A percentile compares a stretch with the other conserved stretches of the same genome.
phyloP scores from a whole-genome alignment of 2,329 filamentous ascomycete species.

The Monosporascus sp. region DNA sequence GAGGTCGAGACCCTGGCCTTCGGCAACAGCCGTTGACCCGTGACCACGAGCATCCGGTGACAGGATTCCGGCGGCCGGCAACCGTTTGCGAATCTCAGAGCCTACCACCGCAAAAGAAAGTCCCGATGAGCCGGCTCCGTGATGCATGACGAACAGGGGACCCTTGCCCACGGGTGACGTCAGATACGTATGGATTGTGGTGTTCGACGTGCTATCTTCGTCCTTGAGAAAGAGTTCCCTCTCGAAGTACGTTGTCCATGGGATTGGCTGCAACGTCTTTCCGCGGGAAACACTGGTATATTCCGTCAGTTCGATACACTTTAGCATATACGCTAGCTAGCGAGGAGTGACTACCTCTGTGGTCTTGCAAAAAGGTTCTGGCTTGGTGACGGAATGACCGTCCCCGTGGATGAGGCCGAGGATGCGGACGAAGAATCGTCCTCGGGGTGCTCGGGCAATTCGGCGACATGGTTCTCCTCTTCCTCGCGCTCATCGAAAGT shows the following conservation, averaged over 20 bases:
- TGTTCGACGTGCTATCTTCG: slow-evolving; percentile 32
- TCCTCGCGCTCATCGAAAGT: slow-evolving; percentile 48
- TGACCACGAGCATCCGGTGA: slow-evolving; percentile 84
- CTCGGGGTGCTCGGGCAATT: slow-evolving; percentile 43
- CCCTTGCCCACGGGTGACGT: slow-evolving; percentile 71
- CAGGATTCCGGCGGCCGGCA: slow-evolving; percentile 78
- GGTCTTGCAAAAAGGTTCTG: slow-evolving; percentile 69
- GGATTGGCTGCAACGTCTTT: slow-evolving; percentile 57
- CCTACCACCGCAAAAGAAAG: slow-evolving; percentile 84
- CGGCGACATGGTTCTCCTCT: slow-evolving; percentile 35
- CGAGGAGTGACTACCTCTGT: slow-evolving; percentile 48
- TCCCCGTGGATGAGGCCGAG: slow-evolving; percentile 88
- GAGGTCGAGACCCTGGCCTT: slow-evolving; percentile 52
- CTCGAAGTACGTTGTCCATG: slow-evolving; percentile 89
- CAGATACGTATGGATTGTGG: slow-evolving; percentile 80
- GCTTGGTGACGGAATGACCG: slow-evolving; percentile 74
- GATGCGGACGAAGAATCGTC: slow-evolving; percentile 71
- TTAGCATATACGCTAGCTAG: too few relatives aligned
- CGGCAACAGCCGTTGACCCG: slow-evolving; percentile 58
- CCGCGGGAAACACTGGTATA: slow-evolving; percentile 40
- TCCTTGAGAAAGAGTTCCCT: slow-evolving; percentile 72
- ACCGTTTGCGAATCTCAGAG: slow-evolving; percentile 66
- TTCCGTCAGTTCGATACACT: slow-evolving; percentile 16
- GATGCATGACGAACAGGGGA: slow-evolving; percentile 87
- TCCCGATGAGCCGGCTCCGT: slow-evolving; percentile 89